Evolutionary conservation across 805 yeast genomes (phyloP).

Genomic region (Grigorovia transvaalensis): DNA sequence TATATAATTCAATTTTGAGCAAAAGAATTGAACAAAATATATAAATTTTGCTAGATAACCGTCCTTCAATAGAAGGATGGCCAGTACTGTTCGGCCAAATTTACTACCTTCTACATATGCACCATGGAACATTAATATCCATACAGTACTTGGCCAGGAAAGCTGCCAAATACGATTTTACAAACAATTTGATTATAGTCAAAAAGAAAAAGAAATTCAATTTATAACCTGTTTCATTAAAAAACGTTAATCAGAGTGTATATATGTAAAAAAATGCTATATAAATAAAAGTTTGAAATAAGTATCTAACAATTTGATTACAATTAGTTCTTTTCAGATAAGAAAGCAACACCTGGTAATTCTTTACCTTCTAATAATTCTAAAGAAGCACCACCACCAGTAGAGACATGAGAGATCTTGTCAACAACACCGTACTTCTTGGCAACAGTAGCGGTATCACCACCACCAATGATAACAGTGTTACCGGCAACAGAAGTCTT

Average conservation of each 20-base stretch:
- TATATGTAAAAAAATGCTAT: not conserved
- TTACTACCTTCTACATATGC: too few species aligned
- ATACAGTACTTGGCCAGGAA: too few species aligned
- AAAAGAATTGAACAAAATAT: too few species aligned
- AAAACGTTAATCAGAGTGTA: not conserved
- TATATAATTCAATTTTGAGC: too few species aligned
- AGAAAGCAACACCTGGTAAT: slow-evolving; percentile 95
- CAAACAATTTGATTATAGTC: too few species aligned
- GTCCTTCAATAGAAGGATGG: too few species aligned
- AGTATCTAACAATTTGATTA: not conserved
- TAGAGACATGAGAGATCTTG: slow-evolving; percentile 94
- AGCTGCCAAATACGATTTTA: too few species aligned
- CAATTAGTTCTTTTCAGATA: slow-evolving; percentile 55
- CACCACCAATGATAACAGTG: slow-evolving; percentile 95
- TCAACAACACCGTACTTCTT: slow-evolving; percentile 96
- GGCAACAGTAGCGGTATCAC: slow-evolving; percentile 99
- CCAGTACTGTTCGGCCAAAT: too few species aligned
- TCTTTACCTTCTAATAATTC: slow-evolving; percentile 98
- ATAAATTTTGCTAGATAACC: too few species aligned
- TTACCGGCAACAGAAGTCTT: slow-evolving; percentile 78
- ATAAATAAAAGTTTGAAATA: not conserved
- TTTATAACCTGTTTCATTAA: not conserved
- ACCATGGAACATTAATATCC: too few species aligned
- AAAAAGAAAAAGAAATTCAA: not conserved
- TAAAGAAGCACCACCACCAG: slow-evolving; percentile 99